These are phyloP conservation scores for Nothomitra cinnamomea DNA, from an alignment of 2,329 filamentous ascomycete genomes.

Conservation along the genomic window DNA sequence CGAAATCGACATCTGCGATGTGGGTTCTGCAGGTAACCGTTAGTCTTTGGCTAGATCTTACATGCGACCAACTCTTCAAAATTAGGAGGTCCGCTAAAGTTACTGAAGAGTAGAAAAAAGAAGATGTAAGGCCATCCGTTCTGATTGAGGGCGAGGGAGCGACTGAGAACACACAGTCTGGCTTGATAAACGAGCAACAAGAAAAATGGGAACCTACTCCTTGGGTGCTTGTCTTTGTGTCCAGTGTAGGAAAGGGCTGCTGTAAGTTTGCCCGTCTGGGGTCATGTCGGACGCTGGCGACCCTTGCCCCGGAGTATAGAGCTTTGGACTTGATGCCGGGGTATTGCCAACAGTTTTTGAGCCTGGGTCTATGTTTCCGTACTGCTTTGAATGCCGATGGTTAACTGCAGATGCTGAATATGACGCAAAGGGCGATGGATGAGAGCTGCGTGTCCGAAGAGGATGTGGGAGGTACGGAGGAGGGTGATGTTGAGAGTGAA, in stretches of 20 bases:
- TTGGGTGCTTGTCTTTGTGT: slow-evolving; percentile 56
- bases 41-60: neutral
- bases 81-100: too few relatives aligned
- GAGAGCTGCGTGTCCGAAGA: slow-evolving; percentile 3
- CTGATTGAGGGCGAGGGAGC: neutral
- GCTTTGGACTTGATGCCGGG: slow-evolving; percentile 5
- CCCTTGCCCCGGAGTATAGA: neutral
- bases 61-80: too few relatives aligned
- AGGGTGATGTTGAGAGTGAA: slow-evolving; percentile 4
- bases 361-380: slow-evolving; percentile 1
- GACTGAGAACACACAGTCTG: neutral
- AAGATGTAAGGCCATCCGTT: too few relatives aligned
- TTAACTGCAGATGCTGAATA: slow-evolving; percentile 2
- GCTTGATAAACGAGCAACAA: neutral
- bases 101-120: too few relatives aligned
- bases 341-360: slow-evolving; percentile 4
- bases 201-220: slow-evolving; percentile 43
- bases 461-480: neutral
- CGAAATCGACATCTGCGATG: slow-evolving; percentile 78
- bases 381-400: neutral
- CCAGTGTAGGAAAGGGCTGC: slow-evolving; percentile 50
- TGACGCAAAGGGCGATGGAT: neutral
- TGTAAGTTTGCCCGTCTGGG: slow-evolving; percentile 9
- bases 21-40: slow-evolving; percentile 37
- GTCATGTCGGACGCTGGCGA: slow-evolving; percentile 1